A percentile compares a stretch with the other conserved stretches of the same genome.
These are phyloP conservation scores for Solanum lycopersicoides DNA, from an alignment of 257 asterid species.

Conservation along the genomic window DNA sequence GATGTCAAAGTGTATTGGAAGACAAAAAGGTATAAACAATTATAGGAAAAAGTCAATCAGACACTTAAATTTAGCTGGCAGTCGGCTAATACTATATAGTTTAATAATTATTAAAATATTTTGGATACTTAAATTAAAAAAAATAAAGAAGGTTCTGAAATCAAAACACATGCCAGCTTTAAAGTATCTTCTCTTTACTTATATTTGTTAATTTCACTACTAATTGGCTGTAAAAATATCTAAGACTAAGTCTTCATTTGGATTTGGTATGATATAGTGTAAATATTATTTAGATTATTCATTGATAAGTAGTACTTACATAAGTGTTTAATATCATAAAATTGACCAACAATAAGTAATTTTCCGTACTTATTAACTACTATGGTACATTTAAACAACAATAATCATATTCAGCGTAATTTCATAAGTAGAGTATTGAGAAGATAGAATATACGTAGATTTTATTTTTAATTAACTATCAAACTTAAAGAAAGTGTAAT, in stretches of 20 bases:
- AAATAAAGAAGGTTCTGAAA: not conserved
- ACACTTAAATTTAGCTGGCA: not conserved
- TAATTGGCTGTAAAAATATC: not conserved
- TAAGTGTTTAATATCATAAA: not conserved
- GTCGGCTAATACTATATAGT: not conserved
- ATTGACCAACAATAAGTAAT: not conserved
- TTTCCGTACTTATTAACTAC: not conserved
- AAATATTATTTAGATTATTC: not conserved
- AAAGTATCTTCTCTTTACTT: not conserved
- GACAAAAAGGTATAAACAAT: not conserved
- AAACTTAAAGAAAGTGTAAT: too few species aligned
- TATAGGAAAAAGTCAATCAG: not conserved
- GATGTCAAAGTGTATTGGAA: not conserved
- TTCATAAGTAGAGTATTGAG: fast-evolving
- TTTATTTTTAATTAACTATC: too few species aligned
- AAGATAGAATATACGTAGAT: not conserved
- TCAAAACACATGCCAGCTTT: not conserved
- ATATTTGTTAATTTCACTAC: not conserved
- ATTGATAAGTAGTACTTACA: not conserved
- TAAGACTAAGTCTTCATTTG: not conserved
- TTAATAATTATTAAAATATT: not conserved
- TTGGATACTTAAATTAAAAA: not conserved
- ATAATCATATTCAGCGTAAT: not conserved
- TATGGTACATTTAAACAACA: not conserved
- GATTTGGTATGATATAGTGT: not conserved